Evolutionary conservation across 2,329 filamentous ascomycete species (phyloP).

Genomic region (Dactylellina haptotyla): DNA sequence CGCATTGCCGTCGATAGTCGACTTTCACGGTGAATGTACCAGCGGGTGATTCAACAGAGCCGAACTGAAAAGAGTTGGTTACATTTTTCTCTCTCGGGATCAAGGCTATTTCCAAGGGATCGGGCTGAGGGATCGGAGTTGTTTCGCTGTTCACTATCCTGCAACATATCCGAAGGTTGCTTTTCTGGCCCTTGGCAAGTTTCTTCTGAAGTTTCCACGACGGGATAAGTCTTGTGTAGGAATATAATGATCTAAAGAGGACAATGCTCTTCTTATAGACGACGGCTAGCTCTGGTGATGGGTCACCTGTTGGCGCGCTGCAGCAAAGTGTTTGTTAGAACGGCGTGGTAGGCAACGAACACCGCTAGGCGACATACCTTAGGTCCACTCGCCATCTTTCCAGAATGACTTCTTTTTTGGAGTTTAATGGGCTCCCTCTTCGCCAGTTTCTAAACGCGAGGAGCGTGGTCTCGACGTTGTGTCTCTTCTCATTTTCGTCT

Average conservation of each 20-base stretch:
- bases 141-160: constrained; percentile 75
- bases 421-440: constrained; percentile 59
- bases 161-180: constrained; percentile 78
- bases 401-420: constrained; percentile 78
- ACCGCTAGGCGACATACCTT: constrained; percentile 66
- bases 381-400: constrained; percentile 92
- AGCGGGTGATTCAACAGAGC: constrained; percentile 84
- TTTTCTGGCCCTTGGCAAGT: constrained; percentile 74
- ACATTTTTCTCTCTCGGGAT: constrained; percentile 72
- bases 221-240: constrained; percentile 82
- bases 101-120: constrained; percentile 77
- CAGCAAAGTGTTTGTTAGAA: constrained; percentile 3
- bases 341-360: not conserved
- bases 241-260: constrained; percentile 87
- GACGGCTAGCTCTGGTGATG: constrained; percentile 73
- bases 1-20: constrained; percentile 86
- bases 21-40: constrained; percentile 84
- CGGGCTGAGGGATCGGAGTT: constrained; percentile 67
- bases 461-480: constrained; percentile 88
- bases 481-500: constrained; percentile 89
- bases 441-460: constrained; percentile 68
- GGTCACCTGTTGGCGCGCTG: constrained; percentile 39
- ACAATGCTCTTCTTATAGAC: constrained; percentile 98
- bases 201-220: constrained; percentile 85
- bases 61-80: constrained; percentile 81